Evolutionary conservation across 768 basidiomycete genomes (phyloP).

Genomic region (Boletus sensibilis): DNA sequence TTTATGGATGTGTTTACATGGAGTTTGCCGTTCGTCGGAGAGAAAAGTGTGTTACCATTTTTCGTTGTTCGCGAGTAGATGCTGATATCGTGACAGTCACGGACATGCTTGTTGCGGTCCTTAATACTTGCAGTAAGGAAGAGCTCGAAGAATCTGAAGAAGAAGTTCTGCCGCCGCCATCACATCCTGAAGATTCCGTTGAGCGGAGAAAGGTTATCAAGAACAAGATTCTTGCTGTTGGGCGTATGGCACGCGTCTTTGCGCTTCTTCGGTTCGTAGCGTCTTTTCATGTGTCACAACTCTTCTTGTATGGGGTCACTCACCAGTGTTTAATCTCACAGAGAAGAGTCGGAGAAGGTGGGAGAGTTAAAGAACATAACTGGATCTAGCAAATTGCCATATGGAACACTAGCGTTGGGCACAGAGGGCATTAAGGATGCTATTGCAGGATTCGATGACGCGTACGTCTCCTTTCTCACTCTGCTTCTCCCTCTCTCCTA

Average conservation of each 20-base stretch:
- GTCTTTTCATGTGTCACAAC: not conserved
- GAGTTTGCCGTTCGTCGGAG: constrained; percentile 97
- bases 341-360: constrained; percentile 97
- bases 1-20: constrained; percentile 99
- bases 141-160: constrained; percentile 83
- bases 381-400: constrained; percentile 75
- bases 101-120: constrained; percentile 96
- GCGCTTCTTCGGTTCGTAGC: constrained; percentile 86
- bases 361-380: constrained; percentile 94
- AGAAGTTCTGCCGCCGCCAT: constrained; percentile 38
- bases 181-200: constrained; percentile 44
- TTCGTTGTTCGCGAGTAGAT: not conserved
- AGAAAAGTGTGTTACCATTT: constrained; percentile 68
- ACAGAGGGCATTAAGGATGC: constrained; percentile 94
- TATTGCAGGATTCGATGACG: constrained; percentile 92
- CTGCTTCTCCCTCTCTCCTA: not conserved
- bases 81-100: constrained; percentile 61
- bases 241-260: constrained; percentile 94
- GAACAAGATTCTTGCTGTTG: constrained; percentile 98
- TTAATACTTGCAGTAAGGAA: constrained; percentile 94
- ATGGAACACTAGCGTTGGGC: constrained; percentile 80
- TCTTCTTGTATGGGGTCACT: not conserved
- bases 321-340: constrained; percentile 27
- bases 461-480: constrained; percentile 54
- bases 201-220: constrained; percentile 92